Evolutionary conservation across 306 rosid species (phyloP).

Genomic region (Rubus parviflorus): DNA sequence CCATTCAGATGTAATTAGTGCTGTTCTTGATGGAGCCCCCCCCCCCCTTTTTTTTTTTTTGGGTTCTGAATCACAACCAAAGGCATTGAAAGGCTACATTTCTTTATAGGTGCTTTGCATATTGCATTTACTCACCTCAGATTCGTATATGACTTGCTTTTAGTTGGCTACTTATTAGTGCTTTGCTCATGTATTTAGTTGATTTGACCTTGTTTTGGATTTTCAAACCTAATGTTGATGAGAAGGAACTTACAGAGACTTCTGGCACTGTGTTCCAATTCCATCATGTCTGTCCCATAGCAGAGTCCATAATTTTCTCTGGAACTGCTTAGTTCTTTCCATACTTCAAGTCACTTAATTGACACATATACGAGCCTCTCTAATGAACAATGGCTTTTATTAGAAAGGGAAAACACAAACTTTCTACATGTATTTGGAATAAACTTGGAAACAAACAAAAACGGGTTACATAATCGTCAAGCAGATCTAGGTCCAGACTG

Average conservation of each 20-base stretch:
- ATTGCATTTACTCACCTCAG: not conserved
- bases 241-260: not conserved
- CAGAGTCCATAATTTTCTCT: not conserved
- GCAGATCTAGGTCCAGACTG: not conserved
- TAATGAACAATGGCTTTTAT: not conserved
- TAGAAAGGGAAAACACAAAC: not conserved
- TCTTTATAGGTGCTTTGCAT: not conserved
- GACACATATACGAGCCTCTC: not conserved
- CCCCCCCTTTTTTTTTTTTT: not conserved
- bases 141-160: not conserved
- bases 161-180: not conserved
- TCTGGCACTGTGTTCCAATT: not conserved
- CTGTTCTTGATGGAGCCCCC: not conserved
- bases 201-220: not conserved
- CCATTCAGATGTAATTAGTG: not conserved
- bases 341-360: not conserved
- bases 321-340: not conserved
- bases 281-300: not conserved
- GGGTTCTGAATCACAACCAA: not conserved
- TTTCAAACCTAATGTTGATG: not conserved
- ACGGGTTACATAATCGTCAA: not conserved
- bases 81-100: not conserved
- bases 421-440: too few relatives aligned
- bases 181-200: not conserved
- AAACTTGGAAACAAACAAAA: not conserved